Evolutionary conservation across 768 basidiomycete species (phyloP).

Genomic region (Russula emetica): DNA sequence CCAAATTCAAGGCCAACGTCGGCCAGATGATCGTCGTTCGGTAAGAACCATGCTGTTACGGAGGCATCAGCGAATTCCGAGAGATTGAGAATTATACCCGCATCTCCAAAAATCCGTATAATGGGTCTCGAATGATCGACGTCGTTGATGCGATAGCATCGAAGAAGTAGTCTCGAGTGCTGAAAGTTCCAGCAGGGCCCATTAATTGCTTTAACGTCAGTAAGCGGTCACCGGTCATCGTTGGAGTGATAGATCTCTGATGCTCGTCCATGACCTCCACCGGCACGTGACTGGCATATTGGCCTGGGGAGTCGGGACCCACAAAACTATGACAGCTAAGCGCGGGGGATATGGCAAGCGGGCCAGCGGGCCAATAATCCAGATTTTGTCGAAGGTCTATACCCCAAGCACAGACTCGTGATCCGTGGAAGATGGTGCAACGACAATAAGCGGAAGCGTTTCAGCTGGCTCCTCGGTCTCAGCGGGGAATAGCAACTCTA

Average conservation of each 20-base stretch:
- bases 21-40: slow-evolving; percentile 68
- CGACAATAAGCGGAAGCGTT: slow-evolving; percentile 61
- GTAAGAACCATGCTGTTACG: slow-evolving; percentile 56
- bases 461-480: slow-evolving; percentile 75
- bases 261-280: too few species aligned
- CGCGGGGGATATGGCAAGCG: background rate
- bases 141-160: slow-evolving; percentile 35
- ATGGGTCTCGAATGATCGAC: slow-evolving; percentile 41
- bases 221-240: background rate
- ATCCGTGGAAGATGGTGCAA: slow-evolving; percentile 64
- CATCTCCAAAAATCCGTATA: slow-evolving; percentile 43
- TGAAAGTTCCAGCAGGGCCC: slow-evolving; percentile 52
- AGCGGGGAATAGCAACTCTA: slow-evolving; percentile 86
- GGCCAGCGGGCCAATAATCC: background rate
- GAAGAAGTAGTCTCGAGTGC: slow-evolving; percentile 55
- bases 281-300: too few species aligned
- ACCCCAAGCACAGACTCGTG: slow-evolving; percentile 69
- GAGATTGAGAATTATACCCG: slow-evolving; percentile 31
- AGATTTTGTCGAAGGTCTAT: slow-evolving; percentile 31
- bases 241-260: background rate
- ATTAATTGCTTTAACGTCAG: too few species aligned
- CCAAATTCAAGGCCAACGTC: slow-evolving; percentile 76
- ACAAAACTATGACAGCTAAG: background rate
- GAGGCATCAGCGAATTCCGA: slow-evolving; percentile 10
- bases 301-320: too few species aligned